phyloP scores from a whole-genome alignment of 2,329 filamentous ascomycete genomes.

The Trichocomaceae sp. region DNA sequence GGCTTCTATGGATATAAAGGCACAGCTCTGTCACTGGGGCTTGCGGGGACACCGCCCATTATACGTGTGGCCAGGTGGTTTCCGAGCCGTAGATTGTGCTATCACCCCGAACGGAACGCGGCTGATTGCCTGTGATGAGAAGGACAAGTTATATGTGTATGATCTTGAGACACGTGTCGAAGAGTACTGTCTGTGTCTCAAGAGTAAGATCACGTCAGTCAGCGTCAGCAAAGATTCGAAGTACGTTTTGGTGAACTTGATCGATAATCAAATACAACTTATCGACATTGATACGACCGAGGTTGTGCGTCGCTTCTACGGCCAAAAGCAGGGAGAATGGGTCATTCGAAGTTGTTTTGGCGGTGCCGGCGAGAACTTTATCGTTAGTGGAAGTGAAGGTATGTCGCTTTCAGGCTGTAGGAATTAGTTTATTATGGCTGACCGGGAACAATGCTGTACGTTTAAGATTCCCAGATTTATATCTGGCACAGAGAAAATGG shows the following conservation, averaged over 20 bases:
- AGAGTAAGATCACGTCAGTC: conserved; percentile 68
- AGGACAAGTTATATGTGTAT: conserved; percentile 70
- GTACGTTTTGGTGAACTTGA: conserved; percentile 74
- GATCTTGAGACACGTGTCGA: conserved; percentile 69
- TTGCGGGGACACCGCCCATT: conserved; percentile 52
- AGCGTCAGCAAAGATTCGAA: conserved; percentile 74
- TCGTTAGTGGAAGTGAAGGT: conserved; percentile 89
- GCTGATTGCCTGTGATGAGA: conserved; percentile 69
- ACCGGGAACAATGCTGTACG: not conserved
- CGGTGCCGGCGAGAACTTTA: conserved; percentile 84
- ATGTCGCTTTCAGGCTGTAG: conserved; percentile 21
- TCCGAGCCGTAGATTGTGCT: conserved; percentile 78
- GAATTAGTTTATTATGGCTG: not conserved
- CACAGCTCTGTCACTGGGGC: conserved; percentile 65
- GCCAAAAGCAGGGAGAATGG: conserved; percentile 66
- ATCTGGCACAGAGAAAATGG: conserved; percentile 90
- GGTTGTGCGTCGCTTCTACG: conserved; percentile 66
- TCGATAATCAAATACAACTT: conserved; percentile 68
- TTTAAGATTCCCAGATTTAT: conserved; percentile 62
- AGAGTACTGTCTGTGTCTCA: conserved; percentile 65
- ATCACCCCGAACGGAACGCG: conserved; percentile 73
- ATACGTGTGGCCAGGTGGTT: conserved; percentile 61
- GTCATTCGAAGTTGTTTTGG: conserved; percentile 81
- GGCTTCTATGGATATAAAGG: conserved; percentile 63
- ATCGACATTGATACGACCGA: conserved; percentile 69